Base-by-base conservation (phyloP, 2,329 filamentous ascomycete genomes). In the Biscogniauxia marginata region DNA sequence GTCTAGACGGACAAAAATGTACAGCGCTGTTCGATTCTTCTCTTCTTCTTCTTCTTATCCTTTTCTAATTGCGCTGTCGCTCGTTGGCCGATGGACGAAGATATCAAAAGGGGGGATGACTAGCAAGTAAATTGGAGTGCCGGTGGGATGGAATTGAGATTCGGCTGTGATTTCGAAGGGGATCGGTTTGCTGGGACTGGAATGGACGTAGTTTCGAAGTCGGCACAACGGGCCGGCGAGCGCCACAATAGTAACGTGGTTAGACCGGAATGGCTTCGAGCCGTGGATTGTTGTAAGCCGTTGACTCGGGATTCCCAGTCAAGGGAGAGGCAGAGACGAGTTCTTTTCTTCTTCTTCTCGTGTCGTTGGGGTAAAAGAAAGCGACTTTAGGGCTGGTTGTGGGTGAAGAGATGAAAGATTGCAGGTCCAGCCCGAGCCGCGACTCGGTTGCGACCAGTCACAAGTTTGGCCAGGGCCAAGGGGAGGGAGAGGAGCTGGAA, bases 221-320 rank as follows among this genome's bases (percentile, higher is more conserved):
- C 47, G 58, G 56, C 64, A 63, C 60, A 54, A 56, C 62, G 58
- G 55, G 55, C 55, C 56, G 63, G 58, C 60, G 56, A 63, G 54
- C 55, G 59, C 58, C 60, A 48, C 56, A 61, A 54, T 52, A 44
- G 54, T 49, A 60, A 62, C 48, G 62, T 63, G 62, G 54, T 62
- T 60, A 55, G 60, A 55, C 47, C 34, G 53, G 52, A 60, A 59
- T 43, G 52, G 48, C 13, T 53, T 59, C 20, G 46, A 54, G 60
- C 53, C 46, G 58, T 58, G 39, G 44, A 55, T 47, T 54, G 49
- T 46, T 59, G 49, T 44, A 55, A 22, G 56, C 56, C 23, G 48
- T 50, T 57, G 62, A 61, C 24, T 60, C 54, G 53, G 54, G 57
- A 56, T 49, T 50, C 53, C 57, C 24, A 50, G 34, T 34, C 30